phyloP scores from a whole-genome alignment of 2,329 filamentous ascomycete genomes.

The Thielaviopsis euricoi region DNA sequence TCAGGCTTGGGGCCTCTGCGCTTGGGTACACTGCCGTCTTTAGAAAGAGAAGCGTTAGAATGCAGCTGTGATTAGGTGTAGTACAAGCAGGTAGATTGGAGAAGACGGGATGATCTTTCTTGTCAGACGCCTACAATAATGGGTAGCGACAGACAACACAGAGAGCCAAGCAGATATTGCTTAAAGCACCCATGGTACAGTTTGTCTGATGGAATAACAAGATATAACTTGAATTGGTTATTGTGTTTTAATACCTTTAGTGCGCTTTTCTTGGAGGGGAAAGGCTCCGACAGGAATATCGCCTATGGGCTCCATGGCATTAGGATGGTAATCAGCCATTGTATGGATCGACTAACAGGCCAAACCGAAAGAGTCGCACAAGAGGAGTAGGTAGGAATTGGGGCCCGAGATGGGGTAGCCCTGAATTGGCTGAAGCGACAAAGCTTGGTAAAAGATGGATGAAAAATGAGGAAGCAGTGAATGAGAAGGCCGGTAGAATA shows the following conservation, averaged over 20 bases:
- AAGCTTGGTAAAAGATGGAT: background rate
- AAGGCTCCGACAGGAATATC: background rate
- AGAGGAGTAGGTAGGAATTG: background rate
- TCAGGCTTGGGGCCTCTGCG: slow-evolving; percentile 89
- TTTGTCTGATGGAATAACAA: background rate
- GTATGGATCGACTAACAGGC: background rate
- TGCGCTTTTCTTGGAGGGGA: slow-evolving; percentile 7
- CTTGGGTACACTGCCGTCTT: slow-evolving; percentile 71
- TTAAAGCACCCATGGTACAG: background rate
- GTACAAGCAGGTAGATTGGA: background rate
- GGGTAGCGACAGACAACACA: background rate
- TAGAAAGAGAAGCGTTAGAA: background rate
- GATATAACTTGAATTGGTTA: background rate
- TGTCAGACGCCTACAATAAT: background rate
- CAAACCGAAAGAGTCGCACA: background rate
- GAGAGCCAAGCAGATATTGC: no score
- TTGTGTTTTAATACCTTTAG: slow-evolving; percentile 5
- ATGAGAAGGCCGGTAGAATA: background rate
- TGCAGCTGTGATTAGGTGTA: background rate
- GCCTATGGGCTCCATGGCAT: background rate
- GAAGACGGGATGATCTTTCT: background rate
- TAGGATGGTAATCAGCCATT: slow-evolving; percentile 4
- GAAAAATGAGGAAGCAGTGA: background rate
- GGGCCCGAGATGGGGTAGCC: background rate
- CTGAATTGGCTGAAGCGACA: background rate